Evolutionary conservation across 2,329 filamentous ascomycete genomes (phyloP), one percentile per base, ranked within the genome.

Genomic region (Botryotinia narcissicola): DNA sequence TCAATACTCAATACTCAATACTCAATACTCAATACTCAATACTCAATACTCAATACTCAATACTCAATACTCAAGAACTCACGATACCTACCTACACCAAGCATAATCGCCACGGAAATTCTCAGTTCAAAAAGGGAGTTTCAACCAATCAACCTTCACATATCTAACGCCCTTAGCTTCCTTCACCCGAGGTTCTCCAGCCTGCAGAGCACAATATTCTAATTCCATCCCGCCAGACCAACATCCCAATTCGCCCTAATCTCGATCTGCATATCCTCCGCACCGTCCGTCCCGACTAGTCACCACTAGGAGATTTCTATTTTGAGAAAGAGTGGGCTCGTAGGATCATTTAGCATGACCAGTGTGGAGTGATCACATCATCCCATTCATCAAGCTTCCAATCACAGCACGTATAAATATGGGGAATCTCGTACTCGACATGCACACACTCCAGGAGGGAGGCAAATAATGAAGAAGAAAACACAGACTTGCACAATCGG

Each of bases 371-470:
- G n/a, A 9, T n/a, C 60, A n/a, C 32, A 62, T 42, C 18, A 40
- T 61, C 35, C 22, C 14, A 40, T 18, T n/a, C 22, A 16, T 22
- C 8, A 2, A n/a, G 9, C 22, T n/a, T 2, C 60, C 60, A 62
- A 40, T 42, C 60, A 62, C n/a, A 2, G 4, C 37, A 63, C 37
- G 12, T 0, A 20, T 2, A 63, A 20, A 63, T 29, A 63, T 63
- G 61, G 61, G 22, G 25, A 20, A 44, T 29, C 61, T 63, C 61
- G 61, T 63, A 63, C 61, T 63, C 61, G n/a, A 63, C 8, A 44
- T 35, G 32, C 18, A 61, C 22, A 35, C 25, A 62, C 37, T 29
- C 12, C 12, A 54, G 10, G 37, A 62, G 40, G 60, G 60, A 62
- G 60, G 60, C 60, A 42, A 42, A 62, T 42, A 29, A 29, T 62